Conservation (phyloP, 345 rosid genomes). For the Bruguiera sexangula region DNA sequence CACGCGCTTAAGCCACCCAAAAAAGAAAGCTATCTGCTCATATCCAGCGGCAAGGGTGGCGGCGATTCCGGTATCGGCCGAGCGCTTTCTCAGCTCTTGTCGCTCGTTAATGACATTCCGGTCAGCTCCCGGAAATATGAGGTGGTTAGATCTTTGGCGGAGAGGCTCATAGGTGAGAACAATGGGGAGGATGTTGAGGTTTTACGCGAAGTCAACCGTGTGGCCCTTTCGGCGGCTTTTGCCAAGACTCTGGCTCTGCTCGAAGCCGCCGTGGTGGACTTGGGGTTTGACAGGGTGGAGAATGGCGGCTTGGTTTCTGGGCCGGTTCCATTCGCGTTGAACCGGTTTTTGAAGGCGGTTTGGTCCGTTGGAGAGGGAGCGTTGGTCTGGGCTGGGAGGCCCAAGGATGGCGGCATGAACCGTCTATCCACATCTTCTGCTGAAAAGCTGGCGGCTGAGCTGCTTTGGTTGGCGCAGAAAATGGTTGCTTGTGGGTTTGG, state of each 20-base stretch:
- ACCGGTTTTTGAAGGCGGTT: conserved; percentile 43
- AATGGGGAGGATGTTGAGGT: conserved; percentile 39
- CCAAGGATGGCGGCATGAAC: conserved; percentile 33
- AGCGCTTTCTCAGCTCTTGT: conserved; percentile 63
- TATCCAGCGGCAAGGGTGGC: not conserved
- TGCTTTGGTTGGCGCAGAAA: conserved; percentile 80
- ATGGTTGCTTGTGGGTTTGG: conserved; percentile 58
- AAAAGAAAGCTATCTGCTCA: conserved; percentile 8
- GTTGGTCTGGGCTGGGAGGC: conserved; percentile 21
- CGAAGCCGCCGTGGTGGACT: conserved; percentile 45
- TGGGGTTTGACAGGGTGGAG: conserved; percentile 25
- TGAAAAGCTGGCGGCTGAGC: conserved; percentile 82
- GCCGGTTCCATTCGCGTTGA: conserved; percentile 32
- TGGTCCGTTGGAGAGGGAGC: conserved; percentile 42
- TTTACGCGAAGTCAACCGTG: conserved; percentile 53
- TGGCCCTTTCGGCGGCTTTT: conserved; percentile 60
- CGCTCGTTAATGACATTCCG: conserved; percentile 58
- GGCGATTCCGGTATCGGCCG: conserved; percentile 62
- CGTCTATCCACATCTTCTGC: conserved; percentile 33
- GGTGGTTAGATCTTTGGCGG: conserved; percentile 66
- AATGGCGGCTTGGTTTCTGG: conserved; percentile 14
- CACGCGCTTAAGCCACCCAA: conserved; percentile 10
- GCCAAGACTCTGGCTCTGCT: conserved; percentile 53
- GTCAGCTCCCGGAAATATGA: conserved; percentile 81
- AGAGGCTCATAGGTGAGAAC: conserved; percentile 73